These are phyloP conservation scores for Chamaenerion angustifolium DNA, from an alignment of 345 rosid genomes.

Conservation along the genomic window DNA sequence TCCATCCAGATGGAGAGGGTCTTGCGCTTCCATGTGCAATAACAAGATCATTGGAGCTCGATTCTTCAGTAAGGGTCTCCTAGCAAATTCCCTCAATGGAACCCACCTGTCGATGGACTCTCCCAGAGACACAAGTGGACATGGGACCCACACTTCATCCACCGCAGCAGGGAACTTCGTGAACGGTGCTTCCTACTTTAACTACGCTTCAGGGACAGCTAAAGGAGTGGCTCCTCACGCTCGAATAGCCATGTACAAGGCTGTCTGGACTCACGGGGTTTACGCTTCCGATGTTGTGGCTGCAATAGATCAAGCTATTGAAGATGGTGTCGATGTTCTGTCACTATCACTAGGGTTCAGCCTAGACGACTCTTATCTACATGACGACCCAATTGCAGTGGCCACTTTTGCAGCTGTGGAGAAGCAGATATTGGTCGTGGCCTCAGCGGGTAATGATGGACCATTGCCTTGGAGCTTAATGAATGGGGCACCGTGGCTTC, in stretches of 20 bases:
- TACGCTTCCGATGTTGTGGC: conserved; percentile 32
- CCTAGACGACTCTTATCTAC: conserved; percentile 4
- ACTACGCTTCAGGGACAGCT: conserved; percentile 23
- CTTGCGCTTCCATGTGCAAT: conserved; percentile 26
- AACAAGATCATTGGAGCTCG: conserved; percentile 32
- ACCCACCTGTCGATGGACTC: conserved; percentile 13
- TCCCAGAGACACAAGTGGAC: conserved; percentile 21
- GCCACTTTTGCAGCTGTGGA: conserved; percentile 29
- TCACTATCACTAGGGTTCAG: conserved; percentile 20
- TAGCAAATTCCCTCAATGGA: conserved; percentile 20
- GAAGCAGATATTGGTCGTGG: conserved; percentile 23
- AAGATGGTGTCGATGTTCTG: conserved; percentile 31
- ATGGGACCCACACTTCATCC: conserved; percentile 38
- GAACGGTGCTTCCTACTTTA: conserved; percentile 25
- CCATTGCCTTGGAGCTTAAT: conserved; percentile 11
- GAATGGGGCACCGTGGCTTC: conserved; percentile 35
- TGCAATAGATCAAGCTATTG: conserved; percentile 35
- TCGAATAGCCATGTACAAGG: conserved; percentile 25
- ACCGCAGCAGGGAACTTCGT: conserved; percentile 34
- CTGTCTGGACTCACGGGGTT: conserved; percentile 17
- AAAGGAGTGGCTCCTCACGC: conserved; percentile 33
- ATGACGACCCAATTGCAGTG: conserved; percentile 23
- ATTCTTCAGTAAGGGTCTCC: conserved; percentile 23
- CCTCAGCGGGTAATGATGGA: conserved; percentile 39
- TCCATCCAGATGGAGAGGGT: conserved; percentile 33